Base-by-base conservation (phyloP, 2,329 filamentous ascomycete species). In the Eurotiales sp. region DNA sequence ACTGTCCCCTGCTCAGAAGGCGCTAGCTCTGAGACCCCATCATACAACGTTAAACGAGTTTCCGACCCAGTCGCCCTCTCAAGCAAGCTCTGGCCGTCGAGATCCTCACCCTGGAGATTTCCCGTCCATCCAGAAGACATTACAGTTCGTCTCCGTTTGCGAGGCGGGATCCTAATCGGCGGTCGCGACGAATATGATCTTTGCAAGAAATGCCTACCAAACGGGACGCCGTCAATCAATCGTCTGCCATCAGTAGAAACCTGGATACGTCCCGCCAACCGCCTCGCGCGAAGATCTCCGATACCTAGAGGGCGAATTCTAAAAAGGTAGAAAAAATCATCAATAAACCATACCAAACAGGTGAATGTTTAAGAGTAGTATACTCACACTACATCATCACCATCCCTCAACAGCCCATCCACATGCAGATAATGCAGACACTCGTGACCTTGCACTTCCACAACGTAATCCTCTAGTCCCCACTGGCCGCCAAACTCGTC, bases 401-500 rank as follows among this genome's bases (percentile, higher is more conserved):
- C 90, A 46, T 92, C 85, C 59, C 88, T 86, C 52, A 96, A 74
- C 8, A 93, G 75, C 40, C 79, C 78, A 12, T 77, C 75, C 5
- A 95, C 79, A 17, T 80, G 77, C 65, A 89, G 86, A 61, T 89
- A 97, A 71, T 96, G 92, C 51, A 96, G 72, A 61, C 89, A 93
- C 70, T 97, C 92, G 58, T 88, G 96, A 41, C 81, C 83, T n/a
- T 78, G 79, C 3, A 96, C 77, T 68, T 95, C 88, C 25, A 96
- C 88, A 8, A 81, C 81, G 68, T 97, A 97, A 65, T 96, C 89
- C 62, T 96, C 91, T 3, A 96, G 72, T 0, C 89, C 90, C 89
- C 90, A 96, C 54, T 90, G 66, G 8, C 71, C 70, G 43, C 68
- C 69, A 36, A 56, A 61, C 32, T 67, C 65, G 8, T 62, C 56